Evolutionary conservation across 768 basidiomycete genomes (phyloP).

Genomic region (Favolaschia claudopus): DNA sequence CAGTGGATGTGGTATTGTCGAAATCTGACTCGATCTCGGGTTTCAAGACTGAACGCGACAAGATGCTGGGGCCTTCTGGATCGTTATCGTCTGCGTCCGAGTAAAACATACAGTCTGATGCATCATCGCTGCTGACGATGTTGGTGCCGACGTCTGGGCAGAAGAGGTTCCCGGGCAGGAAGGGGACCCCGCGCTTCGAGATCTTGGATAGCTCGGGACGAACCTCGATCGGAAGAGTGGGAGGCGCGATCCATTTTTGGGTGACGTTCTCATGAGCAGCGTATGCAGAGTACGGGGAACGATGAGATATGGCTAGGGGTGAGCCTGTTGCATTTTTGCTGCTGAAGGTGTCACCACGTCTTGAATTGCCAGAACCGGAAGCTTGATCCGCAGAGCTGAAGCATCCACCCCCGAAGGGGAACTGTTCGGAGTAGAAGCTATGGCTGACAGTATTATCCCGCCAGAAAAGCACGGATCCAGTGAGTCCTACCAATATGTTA

Average conservation of each 20-base stretch:
- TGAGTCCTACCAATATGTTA: background rate
- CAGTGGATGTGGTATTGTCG: background rate
- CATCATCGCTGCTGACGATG: background rate
- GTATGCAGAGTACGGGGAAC: background rate
- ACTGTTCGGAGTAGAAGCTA: background rate
- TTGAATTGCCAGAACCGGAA: background rate
- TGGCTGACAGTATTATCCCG: too few species aligned
- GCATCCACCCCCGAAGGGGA: background rate
- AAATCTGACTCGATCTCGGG: background rate
- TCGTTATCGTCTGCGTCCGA: background rate
- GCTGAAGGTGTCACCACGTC: background rate
- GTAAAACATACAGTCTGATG: background rate
- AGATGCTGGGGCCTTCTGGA: too few species aligned
- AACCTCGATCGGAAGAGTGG: background rate
- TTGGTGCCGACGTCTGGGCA: slow-evolving; percentile 1
- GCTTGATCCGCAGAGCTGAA: background rate
- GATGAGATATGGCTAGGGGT: background rate
- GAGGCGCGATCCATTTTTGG: background rate
- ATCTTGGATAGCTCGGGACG: background rate
- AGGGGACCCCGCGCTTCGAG: slow-evolving; percentile 7
- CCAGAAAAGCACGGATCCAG: slow-evolving; percentile 8
- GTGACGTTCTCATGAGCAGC: background rate
- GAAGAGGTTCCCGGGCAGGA: slow-evolving; percentile 14
- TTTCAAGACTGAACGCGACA: too few species aligned
- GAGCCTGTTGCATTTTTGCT: background rate